These are phyloP conservation scores for Ceratobasidium sp. DNA, from an alignment of 1,284 basidiomycete species.

Conservation along the genomic window DNA sequence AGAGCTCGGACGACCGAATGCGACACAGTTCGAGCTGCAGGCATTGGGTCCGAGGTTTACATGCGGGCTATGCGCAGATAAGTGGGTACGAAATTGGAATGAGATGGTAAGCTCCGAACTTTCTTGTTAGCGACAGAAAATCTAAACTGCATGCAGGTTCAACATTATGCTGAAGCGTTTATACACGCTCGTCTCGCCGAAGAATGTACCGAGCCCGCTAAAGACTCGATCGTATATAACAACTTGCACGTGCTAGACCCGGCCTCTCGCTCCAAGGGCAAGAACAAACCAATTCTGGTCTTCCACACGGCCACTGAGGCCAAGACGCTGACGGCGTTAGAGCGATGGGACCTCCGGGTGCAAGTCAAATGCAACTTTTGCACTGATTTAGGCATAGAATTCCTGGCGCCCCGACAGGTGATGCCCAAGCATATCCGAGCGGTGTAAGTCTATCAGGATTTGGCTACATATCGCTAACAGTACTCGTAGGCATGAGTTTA, in stretches of 20 bases:
- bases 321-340: neutral
- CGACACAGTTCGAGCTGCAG: neutral
- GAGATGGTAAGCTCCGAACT: conserved; percentile 2
- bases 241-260: conserved; percentile 3
- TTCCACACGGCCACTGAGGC: neutral
- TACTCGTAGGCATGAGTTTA: neutral
- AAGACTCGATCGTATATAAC: neutral
- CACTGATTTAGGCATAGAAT: neutral
- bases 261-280: neutral
- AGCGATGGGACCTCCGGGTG: neutral
- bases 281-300: conserved; percentile 9
- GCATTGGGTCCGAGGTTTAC: conserved; percentile 5
- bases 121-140: neutral
- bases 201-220: neutral
- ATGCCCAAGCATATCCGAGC: neutral
- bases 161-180: conserved; percentile 13
- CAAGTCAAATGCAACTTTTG: neutral
- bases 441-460: neutral
- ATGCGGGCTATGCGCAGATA: conserved; percentile 20
- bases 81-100: neutral
- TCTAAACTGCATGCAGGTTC: neutral
- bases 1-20: neutral
- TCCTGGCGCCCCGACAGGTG: neutral
- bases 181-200: neutral
- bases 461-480: neutral